Conservation (phyloP, 352 stramenopile species). For the Ophiocytium majus region DNA sequence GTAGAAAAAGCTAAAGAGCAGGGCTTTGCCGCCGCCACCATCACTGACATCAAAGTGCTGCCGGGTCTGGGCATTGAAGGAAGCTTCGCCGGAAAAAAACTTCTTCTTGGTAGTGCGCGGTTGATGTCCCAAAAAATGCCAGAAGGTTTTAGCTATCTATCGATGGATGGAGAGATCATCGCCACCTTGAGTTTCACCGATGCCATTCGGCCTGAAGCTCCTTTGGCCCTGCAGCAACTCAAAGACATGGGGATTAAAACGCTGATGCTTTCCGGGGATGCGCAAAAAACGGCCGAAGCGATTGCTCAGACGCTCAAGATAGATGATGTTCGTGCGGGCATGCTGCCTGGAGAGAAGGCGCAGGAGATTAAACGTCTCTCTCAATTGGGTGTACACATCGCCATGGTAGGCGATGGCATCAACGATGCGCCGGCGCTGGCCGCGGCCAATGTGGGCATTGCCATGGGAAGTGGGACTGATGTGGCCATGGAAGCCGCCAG, state of each 20-base stretch:
- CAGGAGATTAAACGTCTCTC: constrained; percentile 78
- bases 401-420: constrained; percentile 84
- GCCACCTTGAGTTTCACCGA: not conserved
- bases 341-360: not conserved
- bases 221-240: not conserved
- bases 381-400: constrained; percentile 69
- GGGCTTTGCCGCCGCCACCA: not conserved
- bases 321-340: not conserved
- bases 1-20: not conserved
- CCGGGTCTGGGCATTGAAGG: not conserved
- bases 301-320: not conserved
- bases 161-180: not conserved
- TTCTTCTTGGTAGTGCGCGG: not conserved
- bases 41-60: not conserved
- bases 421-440: constrained; percentile 79
- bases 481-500: constrained; percentile 95
- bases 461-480: constrained; percentile 78
- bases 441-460: constrained; percentile 93
- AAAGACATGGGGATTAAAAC: not conserved
- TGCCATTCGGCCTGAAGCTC: not conserved
- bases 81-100: not conserved
- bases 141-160: not conserved
- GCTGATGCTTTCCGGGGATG: not conserved
- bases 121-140: not conserved
- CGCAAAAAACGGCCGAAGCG: not conserved